A percentile compares a stretch with the other conserved stretches of the same genome.
phyloP scores from a whole-genome alignment of 441 rosid genomes.

The Adansonia grandidieri region DNA sequence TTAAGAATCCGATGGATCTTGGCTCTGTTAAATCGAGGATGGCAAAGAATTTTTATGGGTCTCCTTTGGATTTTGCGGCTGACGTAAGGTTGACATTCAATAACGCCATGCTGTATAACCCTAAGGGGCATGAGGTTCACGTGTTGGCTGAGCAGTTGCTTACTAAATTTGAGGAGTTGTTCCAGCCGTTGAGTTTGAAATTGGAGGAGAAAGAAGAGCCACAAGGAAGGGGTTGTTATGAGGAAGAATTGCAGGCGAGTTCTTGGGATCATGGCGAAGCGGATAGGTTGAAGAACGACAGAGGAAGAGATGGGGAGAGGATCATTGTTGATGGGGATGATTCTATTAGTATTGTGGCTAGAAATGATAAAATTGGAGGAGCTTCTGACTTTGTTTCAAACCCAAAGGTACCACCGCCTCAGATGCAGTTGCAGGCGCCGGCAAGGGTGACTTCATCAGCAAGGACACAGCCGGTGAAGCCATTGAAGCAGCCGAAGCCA shows the following conservation, averaged over 20 bases:
- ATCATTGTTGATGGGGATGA: conserved; percentile 36
- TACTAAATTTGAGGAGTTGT: conserved; percentile 60
- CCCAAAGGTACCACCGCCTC: conserved; percentile 24
- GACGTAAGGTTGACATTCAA: conserved; percentile 82
- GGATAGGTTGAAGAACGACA: conserved; percentile 36
- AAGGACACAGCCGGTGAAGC: conserved; percentile 50
- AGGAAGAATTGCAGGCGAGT: conserved; percentile 48
- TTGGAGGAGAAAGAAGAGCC: conserved; percentile 40
- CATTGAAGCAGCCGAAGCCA: conserved; percentile 79
- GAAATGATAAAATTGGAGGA: conserved; percentile 41
- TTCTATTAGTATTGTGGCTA: conserved; percentile 26
- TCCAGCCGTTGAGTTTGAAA: conserved; percentile 46
- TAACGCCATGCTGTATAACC: conserved; percentile 84
- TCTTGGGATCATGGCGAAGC: conserved; percentile 57
- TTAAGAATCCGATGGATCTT: conserved; percentile 88
- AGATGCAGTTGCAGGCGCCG: conserved; percentile 37
- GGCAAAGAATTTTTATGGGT: conserved; percentile 50
- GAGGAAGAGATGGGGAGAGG: conserved; percentile 24
- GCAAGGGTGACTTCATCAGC: conserved; percentile 54
- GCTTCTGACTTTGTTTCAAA: conserved; percentile 29
- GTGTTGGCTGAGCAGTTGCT: conserved; percentile 58
- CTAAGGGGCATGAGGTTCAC: conserved; percentile 74
- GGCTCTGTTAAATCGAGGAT: conserved; percentile 76
- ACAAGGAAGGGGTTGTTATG: conserved; percentile 1
- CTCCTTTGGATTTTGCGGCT: conserved; percentile 71